Evolutionary conservation across 2,329 filamentous ascomycete species (phyloP), one percentile per base, ranked within the genome.

Genomic region (Chaetomium sp.): DNA sequence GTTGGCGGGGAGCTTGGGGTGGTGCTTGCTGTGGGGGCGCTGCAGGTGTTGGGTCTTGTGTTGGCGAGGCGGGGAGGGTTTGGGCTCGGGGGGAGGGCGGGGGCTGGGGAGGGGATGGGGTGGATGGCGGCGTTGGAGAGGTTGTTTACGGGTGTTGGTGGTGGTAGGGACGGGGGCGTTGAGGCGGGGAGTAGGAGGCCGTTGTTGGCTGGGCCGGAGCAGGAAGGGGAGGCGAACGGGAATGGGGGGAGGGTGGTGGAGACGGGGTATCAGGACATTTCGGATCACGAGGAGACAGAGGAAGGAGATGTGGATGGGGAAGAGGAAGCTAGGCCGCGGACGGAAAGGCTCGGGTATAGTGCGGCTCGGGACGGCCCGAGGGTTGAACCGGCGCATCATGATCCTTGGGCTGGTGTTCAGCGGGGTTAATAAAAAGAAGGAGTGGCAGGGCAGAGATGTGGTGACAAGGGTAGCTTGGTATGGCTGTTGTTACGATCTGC

Each of bases 381-480:
- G 58, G 63, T 68, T 21, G 67, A 67, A 38, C 65, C 63, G 19
- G 59, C 65, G 4, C 60, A 68, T 51, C 60, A 62, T 55, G 63
- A 65, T 57, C 62, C 65, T 21, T 66, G 66, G 58, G 64, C 66
- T 49, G 64, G 64, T 38, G 60, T 38, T n/a, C 31, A 63, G 21
- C 38, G 66, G 59, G 54, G 1, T 29, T 65, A 29, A 58, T 45
- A 25, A 3, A 31, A 1, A 23, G 35, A 12, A 23, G 35, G 12
- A 50, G 63, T 25, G 5, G 8, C 19, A 23, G 2, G 42, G n/a
- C 23, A 16, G 27, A 33, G 33, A 47, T 47, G 27, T 25, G 29
- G 5, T 42, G 25, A 16, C 4, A n/a, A 31, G 21, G 5, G 6
- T 23, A 13, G 29, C 7, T 13, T 12, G 16, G 6, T 13, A n/a